Percentiles rank a stretch among this genome's conserved stretches.
Conservation (phyloP, 2,329 filamentous ascomycete species). For the Sphaerulina populicola region DNA sequence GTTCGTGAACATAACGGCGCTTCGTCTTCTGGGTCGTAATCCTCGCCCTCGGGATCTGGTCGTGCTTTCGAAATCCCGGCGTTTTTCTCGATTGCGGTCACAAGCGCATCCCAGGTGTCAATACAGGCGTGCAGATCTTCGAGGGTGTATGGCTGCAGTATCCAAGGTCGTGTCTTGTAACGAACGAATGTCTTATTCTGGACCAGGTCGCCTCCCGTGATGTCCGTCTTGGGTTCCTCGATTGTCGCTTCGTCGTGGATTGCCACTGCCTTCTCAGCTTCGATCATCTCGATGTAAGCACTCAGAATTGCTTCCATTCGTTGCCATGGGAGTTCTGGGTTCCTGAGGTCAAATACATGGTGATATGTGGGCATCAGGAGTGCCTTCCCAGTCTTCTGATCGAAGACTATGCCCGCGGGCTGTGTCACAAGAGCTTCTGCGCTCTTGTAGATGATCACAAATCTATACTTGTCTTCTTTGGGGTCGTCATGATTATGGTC, state of each 20-base stretch:
- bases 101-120: slow-evolving; percentile 27
- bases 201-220: slow-evolving; percentile 14
- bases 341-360: slow-evolving; percentile 29
- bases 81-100: slow-evolving; percentile 26
- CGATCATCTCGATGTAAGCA: slow-evolving; percentile 32
- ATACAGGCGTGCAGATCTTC: slow-evolving; percentile 27
- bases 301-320: slow-evolving; percentile 30
- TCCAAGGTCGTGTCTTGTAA: slow-evolving; percentile 29
- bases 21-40: slow-evolving; percentile 24
- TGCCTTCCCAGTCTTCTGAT: slow-evolving; percentile 27
- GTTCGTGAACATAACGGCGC: slow-evolving; percentile 26
- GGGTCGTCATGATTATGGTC: slow-evolving; percentile 20
- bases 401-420: slow-evolving; percentile 29
- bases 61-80: slow-evolving; percentile 18
- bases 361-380: slow-evolving; percentile 32
- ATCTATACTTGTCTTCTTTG: slow-evolving; percentile 26
- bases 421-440: slow-evolving; percentile 27
- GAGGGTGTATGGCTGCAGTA: slow-evolving; percentile 29
- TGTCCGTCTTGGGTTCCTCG: slow-evolving; percentile 13
- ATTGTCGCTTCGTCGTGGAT: slow-evolving; percentile 25
- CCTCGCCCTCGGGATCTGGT: slow-evolving; percentile 10
- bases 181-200: slow-evolving; percentile 16
- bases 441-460: slow-evolving; percentile 28
- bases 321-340: slow-evolving; percentile 29
- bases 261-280: slow-evolving; percentile 30